Conservation (phyloP, 768 basidiomycete species). For the Ramaria sp. region DNA sequence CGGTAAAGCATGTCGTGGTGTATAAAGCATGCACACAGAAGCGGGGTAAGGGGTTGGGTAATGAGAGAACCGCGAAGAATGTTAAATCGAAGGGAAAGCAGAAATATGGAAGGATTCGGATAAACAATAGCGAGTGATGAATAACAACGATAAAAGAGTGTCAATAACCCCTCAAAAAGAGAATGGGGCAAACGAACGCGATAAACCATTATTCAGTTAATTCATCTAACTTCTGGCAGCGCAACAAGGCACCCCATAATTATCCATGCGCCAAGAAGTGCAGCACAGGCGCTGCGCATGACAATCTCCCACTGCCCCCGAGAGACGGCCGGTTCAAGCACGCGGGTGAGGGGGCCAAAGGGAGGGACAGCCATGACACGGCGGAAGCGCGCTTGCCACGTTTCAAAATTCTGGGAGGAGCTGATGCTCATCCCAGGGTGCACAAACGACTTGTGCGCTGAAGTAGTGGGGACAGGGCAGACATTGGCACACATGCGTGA, state of each 20-base stretch:
- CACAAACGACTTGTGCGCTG: not conserved
- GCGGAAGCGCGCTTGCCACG: constrained; percentile 1
- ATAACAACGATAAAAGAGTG: no score
- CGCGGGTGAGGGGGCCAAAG: constrained; percentile 59
- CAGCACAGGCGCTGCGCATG: constrained; percentile 41
- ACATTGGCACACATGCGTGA: not conserved
- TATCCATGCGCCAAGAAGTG: constrained; percentile 23
- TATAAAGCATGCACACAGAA: no score
- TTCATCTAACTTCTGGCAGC: constrained; percentile 1
- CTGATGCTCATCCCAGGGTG: not conserved
- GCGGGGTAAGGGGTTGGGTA: no score
- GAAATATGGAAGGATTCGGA: no score
- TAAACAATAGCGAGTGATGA: no score
- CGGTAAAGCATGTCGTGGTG: no score
- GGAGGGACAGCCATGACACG: constrained; percentile 42
- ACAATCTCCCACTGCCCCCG: constrained; percentile 86
- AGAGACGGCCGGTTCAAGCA: constrained; percentile 58
- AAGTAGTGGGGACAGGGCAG: not conserved
- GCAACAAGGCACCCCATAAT: not conserved
- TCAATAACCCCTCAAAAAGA: no score
- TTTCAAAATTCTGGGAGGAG: not conserved
- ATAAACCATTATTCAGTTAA: no score
- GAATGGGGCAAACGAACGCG: no score
- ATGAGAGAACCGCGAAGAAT: no score
- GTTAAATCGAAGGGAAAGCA: no score